Evolutionary conservation across 495 filamentous ascomycete species (phyloP), one percentile per base, ranked within the genome.

Genomic region (Neurospora sp.): DNA sequence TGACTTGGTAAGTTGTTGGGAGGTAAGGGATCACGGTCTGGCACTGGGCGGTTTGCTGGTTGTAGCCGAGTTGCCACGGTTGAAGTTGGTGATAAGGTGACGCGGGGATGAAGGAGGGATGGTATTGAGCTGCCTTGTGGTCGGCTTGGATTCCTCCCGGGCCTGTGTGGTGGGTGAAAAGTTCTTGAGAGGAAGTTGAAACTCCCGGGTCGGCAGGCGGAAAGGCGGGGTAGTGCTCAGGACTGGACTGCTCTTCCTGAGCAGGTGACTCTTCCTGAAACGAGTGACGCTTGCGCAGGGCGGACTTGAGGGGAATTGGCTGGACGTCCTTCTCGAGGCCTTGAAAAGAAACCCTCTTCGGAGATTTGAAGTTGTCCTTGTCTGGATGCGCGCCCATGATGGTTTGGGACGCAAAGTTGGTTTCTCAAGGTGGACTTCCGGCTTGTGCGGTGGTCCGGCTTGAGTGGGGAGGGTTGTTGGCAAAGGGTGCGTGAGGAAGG

Each of bases 11-110:
- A 5, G 39, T 38, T 20, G 42, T 42, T 9, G 70, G 70, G 9
- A 59, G 23, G 23, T 39, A 39, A 46, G 70, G 42, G 41, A 48
- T 48, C 70, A 74, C 69, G 44, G 38, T 76, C 46, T 76, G 73
- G 27, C 54, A 66, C 54, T 31, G 54, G 54, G 54, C 54, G 23
- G 54, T 37, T 66, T 66, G 54, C 54, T 66, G 54, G 27, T 66
- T 66, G 14, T 66, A 66, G 54, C 54, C 54, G 54, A 35, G 54
- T 10, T 66, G 54, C 54, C 54, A 66, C 12, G 54, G 27, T 35
- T 66, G 54, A 6, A 66, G 12, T 35, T 66, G 54, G 35, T 66
- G 54, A 66, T 31, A 66, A 4, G 54, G 54, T 16, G 23, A 9
- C 54, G 54, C 54, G 54, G 54, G 54, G 54, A 66, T 2, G 54